phyloP scores from a whole-genome alignment of 1,139 yeast genomes.

The Pichia sp. region DNA sequence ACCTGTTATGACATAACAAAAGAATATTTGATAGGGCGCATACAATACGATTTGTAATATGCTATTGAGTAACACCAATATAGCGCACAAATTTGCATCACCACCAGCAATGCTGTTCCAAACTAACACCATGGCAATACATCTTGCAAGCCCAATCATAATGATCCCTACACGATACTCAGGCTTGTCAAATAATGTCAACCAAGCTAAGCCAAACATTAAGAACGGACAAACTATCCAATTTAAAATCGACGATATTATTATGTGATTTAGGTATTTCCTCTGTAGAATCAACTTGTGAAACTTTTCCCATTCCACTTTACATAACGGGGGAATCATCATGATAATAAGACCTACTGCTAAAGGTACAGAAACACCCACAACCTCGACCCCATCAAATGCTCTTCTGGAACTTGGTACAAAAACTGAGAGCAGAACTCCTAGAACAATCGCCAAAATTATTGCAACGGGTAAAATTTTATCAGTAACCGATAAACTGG shows the following conservation, averaged over 20 bases:
- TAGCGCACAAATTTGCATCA: conserved; percentile 48
- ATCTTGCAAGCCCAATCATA: conserved; percentile 57
- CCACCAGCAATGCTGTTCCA: conserved; percentile 59
- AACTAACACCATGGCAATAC: conserved; percentile 62
- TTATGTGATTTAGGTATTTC: conserved; percentile 34
- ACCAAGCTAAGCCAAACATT: conserved; percentile 58
- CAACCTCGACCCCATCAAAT: conserved; percentile 32
- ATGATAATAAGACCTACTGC: conserved; percentile 51
- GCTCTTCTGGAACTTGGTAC: conserved; percentile 34
- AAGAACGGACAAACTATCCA: conserved; percentile 57
- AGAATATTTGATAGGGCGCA: conserved; percentile 51
- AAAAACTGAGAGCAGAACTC: conserved; percentile 35
- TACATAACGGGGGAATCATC: conserved; percentile 58
- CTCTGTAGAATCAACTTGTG: conserved; percentile 27
- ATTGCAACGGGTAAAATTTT: conserved; percentile 32
- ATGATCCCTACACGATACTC: conserved; percentile 53
- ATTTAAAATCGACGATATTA: conserved; percentile 43
- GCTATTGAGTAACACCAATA: conserved; percentile 50
- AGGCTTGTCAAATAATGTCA: conserved; percentile 43
- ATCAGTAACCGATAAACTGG: conserved; percentile 41
- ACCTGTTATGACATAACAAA: conserved; percentile 38
- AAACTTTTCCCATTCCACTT: conserved; percentile 47
- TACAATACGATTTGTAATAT: conserved; percentile 49
- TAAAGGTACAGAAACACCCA: conserved; percentile 41
- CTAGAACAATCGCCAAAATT: conserved; percentile 32